Base-by-base conservation (phyloP, 768 basidiomycete genomes). In the Candolleomyces eurysporus region DNA sequence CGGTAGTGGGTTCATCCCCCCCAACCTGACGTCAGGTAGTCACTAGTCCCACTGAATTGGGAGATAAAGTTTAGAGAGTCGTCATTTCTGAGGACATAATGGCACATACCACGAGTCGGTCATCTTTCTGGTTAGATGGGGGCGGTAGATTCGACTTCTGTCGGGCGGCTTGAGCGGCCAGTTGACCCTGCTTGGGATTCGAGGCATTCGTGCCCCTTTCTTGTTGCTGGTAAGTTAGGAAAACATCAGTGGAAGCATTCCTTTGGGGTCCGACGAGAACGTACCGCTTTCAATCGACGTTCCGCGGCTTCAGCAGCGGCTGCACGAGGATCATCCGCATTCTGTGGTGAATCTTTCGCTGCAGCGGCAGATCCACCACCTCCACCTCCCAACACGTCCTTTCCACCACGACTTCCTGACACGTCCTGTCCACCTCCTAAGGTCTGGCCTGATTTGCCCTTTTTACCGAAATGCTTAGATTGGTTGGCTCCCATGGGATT, bases 281-380 rank as follows among this genome's bases (percentile, higher is more conserved):
- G 75, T 66, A 86, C 86, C 67, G 79, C 78, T 73, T 85, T 77
- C 70, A 81, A 63, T 64, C 86, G 78, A 66, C 80, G 81, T 70
- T 86, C 86, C 64, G 86, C 86, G 62, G 86, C 86, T 71, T 82
- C 82, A 70, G 84, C 82, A 57, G 84, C 84, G 69, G 85, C 85
- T 55, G 76, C 73, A 67, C 83, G 82, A 69, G 79, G 73, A 76
- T 85, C 74, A 62, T 26, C 46, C 26, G 54, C 31, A 13, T 54
- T 39, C 52, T 14, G 5, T 46, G 16, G 45, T 31, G 52, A 53
- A 53, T 26, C 30, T 22, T 17, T 31, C 26, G 49, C n/a, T 53
- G 52, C 26, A 13, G 26, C 52, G 16, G 52, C 17, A 53, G 36
- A 36, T 36, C 11, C 36, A 36, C 36, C 36, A 36, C 36, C 36